Evolutionary conservation across 2,329 filamentous ascomycete species (phyloP).

Genomic region (Apiospora phragmitis): DNA sequence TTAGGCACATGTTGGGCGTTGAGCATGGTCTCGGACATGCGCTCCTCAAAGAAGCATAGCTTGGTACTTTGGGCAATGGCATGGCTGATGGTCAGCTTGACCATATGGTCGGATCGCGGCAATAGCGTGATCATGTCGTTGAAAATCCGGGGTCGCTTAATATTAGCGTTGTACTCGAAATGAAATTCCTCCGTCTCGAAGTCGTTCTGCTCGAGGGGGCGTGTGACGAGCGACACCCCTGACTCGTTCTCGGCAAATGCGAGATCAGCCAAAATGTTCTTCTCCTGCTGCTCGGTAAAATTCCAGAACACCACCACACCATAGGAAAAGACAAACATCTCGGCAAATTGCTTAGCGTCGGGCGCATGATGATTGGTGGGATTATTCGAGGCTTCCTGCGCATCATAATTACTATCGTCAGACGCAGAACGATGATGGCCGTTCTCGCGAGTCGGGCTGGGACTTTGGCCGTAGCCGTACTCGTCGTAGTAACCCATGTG

Average conservation of each 20-base stretch:
- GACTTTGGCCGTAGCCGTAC: slow-evolving; percentile 56
- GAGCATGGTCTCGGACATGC: slow-evolving; percentile 92
- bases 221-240: slow-evolving; percentile 67
- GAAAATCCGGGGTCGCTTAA: slow-evolving; percentile 87
- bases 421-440: slow-evolving; percentile 21
- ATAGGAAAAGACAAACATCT: slow-evolving; percentile 97
- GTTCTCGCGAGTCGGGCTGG: slow-evolving; percentile 26
- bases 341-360: slow-evolving; percentile 78
- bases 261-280: slow-evolving; percentile 91
- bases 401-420: slow-evolving; percentile 30
- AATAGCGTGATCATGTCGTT: slow-evolving; percentile 99
- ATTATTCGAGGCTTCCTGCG: background rate
- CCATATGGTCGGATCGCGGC: slow-evolving; percentile 93
- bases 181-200: slow-evolving; percentile 99
- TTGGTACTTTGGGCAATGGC: slow-evolving; percentile 98
- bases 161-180: slow-evolving; percentile 90
- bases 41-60: slow-evolving; percentile 91
- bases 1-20: slow-evolving; percentile 92
- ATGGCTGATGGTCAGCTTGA: slow-evolving; percentile 96
- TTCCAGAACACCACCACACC: slow-evolving; percentile 99
- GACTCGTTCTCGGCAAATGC: slow-evolving; percentile 78
- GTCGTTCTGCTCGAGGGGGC: slow-evolving; percentile 82
- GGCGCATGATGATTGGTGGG: slow-evolving; percentile 63
- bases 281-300: slow-evolving; percentile 93
- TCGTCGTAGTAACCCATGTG: slow-evolving; percentile 90